Evolutionary conservation across 2,329 filamentous ascomycete genomes (phyloP).

Genomic region (Fusarium burgessii): DNA sequence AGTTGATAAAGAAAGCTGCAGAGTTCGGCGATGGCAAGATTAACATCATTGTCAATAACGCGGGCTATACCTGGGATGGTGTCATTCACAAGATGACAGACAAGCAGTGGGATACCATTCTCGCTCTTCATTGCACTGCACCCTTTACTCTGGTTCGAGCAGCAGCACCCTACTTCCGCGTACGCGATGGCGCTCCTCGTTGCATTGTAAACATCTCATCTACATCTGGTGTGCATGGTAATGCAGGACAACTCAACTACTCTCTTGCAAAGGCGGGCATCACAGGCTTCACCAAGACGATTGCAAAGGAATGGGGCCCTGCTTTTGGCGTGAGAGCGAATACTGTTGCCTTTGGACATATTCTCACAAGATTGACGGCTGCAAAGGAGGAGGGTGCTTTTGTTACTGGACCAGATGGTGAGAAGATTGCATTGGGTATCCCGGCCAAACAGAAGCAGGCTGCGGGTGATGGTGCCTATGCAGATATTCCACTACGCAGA

Average conservation of each 20-base stretch:
- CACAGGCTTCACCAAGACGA: conserved; percentile 85
- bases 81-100: conserved; percentile 94
- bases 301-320: conserved; percentile 93
- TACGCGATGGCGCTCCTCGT: conserved; percentile 83
- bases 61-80: conserved; percentile 92
- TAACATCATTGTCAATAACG: conserved; percentile 92
- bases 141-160: conserved; percentile 86
- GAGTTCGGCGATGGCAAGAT: conserved; percentile 89
- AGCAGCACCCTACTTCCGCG: conserved; percentile 87
- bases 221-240: conserved; percentile 85
- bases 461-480: conserved; percentile 58
- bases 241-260: conserved; percentile 93
- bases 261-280: conserved; percentile 87
- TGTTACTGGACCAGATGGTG: conserved; percentile 79
- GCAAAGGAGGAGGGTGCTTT: conserved; percentile 88
- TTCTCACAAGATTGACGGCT: conserved; percentile 82
- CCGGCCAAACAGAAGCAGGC: conserved; percentile 68
- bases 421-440: conserved; percentile 80
- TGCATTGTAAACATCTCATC: conserved; percentile 87
- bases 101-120: conserved; percentile 91
- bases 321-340: conserved; percentile 85
- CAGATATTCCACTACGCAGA: conserved; percentile 83
- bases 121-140: conserved; percentile 84
- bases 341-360: conserved; percentile 86
- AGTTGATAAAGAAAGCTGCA: conserved; percentile 79